Percentiles rank a stretch among this genome's conserved stretches.
phyloP scores from a whole-genome alignment of 2,329 filamentous ascomycete genomes.

The Trichoderma harzianum region DNA sequence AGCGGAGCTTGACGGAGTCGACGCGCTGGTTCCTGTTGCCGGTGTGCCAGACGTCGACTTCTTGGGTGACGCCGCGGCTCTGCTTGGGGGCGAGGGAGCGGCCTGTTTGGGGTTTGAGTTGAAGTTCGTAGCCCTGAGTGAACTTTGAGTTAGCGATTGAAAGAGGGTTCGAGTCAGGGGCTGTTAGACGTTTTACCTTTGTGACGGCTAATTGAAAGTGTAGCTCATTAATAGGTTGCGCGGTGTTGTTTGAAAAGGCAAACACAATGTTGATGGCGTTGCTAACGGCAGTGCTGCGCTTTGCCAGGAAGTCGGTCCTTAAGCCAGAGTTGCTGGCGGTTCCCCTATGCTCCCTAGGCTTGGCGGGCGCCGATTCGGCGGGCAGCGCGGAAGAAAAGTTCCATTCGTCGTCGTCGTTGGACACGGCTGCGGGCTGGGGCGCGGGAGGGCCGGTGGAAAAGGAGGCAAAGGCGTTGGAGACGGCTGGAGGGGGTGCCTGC shows the following conservation, averaged over 20 bases:
- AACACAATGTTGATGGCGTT: slow-evolving; percentile 67
- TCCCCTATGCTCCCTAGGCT: slow-evolving; percentile 60
- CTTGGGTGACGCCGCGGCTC: slow-evolving; percentile 73
- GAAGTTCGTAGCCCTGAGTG: slow-evolving; percentile 71
- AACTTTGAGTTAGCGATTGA: background rate
- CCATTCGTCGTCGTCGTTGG: slow-evolving; percentile 84
- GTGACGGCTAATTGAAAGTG: slow-evolving; percentile 92
- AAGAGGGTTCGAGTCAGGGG: background rate
- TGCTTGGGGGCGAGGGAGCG: slow-evolving; percentile 71
- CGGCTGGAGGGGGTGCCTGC: slow-evolving; percentile 43
- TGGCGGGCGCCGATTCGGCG: slow-evolving; percentile 41
- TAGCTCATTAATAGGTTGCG: slow-evolving; percentile 69
- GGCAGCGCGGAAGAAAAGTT: slow-evolving; percentile 86
- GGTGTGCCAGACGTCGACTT: slow-evolving; percentile 70
- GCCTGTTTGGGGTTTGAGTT: slow-evolving; percentile 81
- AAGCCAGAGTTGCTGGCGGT: slow-evolving; percentile 68
- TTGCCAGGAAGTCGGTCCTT: slow-evolving; percentile 69
- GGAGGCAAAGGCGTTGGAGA: slow-evolving; percentile 52
- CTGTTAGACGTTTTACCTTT: slow-evolving; percentile 58
- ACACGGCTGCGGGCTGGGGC: slow-evolving; percentile 27
- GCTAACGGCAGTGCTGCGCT: slow-evolving; percentile 50
- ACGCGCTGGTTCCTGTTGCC: slow-evolving; percentile 67
- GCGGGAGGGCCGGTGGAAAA: slow-evolving; percentile 35
- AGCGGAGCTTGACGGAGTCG: slow-evolving; percentile 80
- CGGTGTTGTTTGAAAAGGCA: slow-evolving; percentile 78